Base-by-base conservation (phyloP, 805 yeast species). In the Ogataea haglerorum region DNA sequence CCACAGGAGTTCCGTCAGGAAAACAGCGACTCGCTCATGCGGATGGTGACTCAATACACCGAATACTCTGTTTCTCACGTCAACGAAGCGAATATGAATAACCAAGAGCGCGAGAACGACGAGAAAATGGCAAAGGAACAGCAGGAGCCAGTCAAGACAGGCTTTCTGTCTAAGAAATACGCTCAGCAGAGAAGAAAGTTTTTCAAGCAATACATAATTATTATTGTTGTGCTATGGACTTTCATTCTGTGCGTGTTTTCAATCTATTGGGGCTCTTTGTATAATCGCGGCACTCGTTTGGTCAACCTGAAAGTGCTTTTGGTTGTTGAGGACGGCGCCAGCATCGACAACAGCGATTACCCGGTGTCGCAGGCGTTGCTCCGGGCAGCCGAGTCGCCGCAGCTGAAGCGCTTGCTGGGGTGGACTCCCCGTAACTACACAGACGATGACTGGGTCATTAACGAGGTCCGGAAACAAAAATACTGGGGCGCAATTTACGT, bases 401-500 rank as follows among this genome's bases (percentile, higher is more conserved):
- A 16, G 4, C 45, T 48, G 2, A 30, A 41, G n/a, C 7, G 34
- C 1, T 42, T 45, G 3, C 72, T 71, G 1, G 59, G 60, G 15
- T 72, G 78, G 77, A 47, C 48, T 6, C 38, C 70, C 16, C 54
- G 46, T 35, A 55, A 65, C n/a, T 42, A 34, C 35, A 45, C 52
- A 24, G 34, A 36, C 4, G 63, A 57, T 24, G 67, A 66, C 4
- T 73, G 74, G 47, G 55, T 80, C 15, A 25, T 58, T 29, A 50
- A 69, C 24, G 61, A 62, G 38, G 70, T 84, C 3, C 77, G 74
- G 50, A 73, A 72, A 38, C 76, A 80, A 57, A 52, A 72, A 13
- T 81, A 70, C 52, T 85, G 91, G 93, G 71, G 75, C 17, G 74
- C 82, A 0, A 62, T 82, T 25, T 74, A 77, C 46, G 75, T 83